Evolutionary conservation across 2,329 filamentous ascomycete genomes (phyloP), one percentile per base, ranked within the genome.

Genomic region (Alternaria solani): DNA sequence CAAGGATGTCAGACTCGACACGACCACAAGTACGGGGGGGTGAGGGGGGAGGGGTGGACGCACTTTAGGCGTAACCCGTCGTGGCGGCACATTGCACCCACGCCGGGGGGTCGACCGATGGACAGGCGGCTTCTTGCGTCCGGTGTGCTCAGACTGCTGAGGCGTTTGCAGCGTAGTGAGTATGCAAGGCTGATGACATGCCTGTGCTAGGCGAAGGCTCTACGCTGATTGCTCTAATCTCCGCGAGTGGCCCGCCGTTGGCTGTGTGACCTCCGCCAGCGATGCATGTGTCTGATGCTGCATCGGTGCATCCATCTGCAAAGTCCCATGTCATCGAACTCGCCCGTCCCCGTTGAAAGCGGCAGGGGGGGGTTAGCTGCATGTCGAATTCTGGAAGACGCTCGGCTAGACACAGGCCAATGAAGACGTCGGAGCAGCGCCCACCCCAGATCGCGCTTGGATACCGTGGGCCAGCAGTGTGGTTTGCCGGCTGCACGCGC

Each of bases 301-400:
- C 69, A 67, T 67, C n/a, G 36, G 36, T 39, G 36, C 38, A 41
- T 23, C 59, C 63, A 57, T 59, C 65, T 66, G 62, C 58, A 63
- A 55, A 52, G 61, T 41, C 53, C 62, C 67, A 63, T 70, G 68
- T 65, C 63, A 62, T 64, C 57, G 65, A 56, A 56, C 62, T 62
- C 56, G 63, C 59, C 46, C 48, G 55, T 57, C 59, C 66, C 66
- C 67, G 68, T 70, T 67, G 60, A 60, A 64, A 59, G 58, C 57
- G 57, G 58, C 70, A 71, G 64, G 69, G 70, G 26, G 49, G 56
- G 64, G 58, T 25, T 43, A 32, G 69, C 54, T 48, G 59, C 62
- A 68, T 54, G 63, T 65, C 67, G 71, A 68, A 73, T 74, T 75
- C 74, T 75, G 74, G 72, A 76, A 76, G 70, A 66, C 69, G 68